A percentile compares a stretch with the other conserved stretches of the same genome.
phyloP scores from a whole-genome alignment of 2,329 filamentous ascomycete species.

The Colletotrichum karsti region DNA sequence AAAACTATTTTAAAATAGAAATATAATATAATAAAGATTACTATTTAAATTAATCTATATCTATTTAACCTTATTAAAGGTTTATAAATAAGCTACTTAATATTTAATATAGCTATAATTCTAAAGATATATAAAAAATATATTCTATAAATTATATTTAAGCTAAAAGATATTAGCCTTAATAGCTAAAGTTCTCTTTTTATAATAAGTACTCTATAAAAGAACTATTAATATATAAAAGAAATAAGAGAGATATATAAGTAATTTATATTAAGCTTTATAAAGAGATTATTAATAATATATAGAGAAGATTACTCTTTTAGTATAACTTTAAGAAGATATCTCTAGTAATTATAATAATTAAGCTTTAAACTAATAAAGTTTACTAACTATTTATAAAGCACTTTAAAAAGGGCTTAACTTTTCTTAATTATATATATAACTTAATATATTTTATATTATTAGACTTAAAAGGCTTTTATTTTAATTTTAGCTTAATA shows the following conservation, averaged over 20 bases:
- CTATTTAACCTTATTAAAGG: neutral
- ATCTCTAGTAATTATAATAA: no score
- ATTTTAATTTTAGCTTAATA: neutral
- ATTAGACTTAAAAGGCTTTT: neutral
- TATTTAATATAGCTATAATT: neutral
- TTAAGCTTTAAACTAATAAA: neutral
- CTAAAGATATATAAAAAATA: neutral
- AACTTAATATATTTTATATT: neutral
- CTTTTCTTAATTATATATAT: neutral
- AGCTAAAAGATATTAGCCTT: no score
- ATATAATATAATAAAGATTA: neutral
- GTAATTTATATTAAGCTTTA: no score
- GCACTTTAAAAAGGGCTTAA: neutral
- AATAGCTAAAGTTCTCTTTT: no score
- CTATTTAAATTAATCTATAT: neutral
- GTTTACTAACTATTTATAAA: neutral
- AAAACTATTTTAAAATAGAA: no score
- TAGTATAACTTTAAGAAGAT: no score
- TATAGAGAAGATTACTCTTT: no score
- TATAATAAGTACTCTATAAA: no score
- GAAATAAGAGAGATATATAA: no score
- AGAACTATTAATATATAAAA: no score
- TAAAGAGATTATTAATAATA: no score
- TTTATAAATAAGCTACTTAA: neutral
- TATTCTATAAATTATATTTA: neutral